Percentiles rank a stretch among this genome's conserved stretches.
Evolutionary conservation across 2,329 filamentous ascomycete species (phyloP).

Genomic region (Sarocladiaceae sp.): DNA sequence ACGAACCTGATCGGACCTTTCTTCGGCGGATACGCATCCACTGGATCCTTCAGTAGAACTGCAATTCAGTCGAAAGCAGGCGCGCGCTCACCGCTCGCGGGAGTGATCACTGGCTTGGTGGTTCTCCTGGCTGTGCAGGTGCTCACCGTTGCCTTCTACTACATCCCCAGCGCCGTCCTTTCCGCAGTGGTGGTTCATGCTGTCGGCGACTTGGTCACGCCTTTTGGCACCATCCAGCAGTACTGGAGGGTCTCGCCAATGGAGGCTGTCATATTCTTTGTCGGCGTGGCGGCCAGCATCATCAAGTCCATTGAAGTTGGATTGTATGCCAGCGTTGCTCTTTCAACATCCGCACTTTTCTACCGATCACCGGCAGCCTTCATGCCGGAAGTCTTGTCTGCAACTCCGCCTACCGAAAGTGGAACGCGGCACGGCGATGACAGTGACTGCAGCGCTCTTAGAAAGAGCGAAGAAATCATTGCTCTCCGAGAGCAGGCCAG

Average conservation of each 20-base stretch:
- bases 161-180: conserved; percentile 76
- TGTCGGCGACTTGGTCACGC: conserved; percentile 85
- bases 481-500: conserved; percentile 31
- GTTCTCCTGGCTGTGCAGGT: conserved; percentile 89
- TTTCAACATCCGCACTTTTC: conserved; percentile 72
- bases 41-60: conserved; percentile 91
- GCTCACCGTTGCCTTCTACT: conserved; percentile 83
- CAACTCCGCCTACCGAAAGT: too few species aligned
- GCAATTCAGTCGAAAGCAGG: conserved; percentile 97
- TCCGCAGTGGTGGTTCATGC: conserved; percentile 93
- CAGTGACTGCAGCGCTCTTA: too few species aligned
- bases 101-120: conserved; percentile 78
- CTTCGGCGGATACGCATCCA: conserved; percentile 84
- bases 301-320: conserved; percentile 87
- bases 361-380: conserved; percentile 69
- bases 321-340: conserved; percentile 77
- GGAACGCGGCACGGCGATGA: too few species aligned
- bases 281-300: conserved; percentile 83
- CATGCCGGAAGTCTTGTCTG: too few species aligned
- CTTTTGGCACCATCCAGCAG: conserved; percentile 84
- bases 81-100: conserved; percentile 83
- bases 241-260: conserved; percentile 92
- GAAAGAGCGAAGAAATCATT: too few species aligned
- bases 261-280: conserved; percentile 88
- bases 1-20: conserved; percentile 88